A percentile compares a stretch with the other conserved stretches of the same genome.
These are phyloP conservation scores for Rehmannia glutinosa DNA, from an alignment of 257 asterid species.

Conservation along the genomic window DNA sequence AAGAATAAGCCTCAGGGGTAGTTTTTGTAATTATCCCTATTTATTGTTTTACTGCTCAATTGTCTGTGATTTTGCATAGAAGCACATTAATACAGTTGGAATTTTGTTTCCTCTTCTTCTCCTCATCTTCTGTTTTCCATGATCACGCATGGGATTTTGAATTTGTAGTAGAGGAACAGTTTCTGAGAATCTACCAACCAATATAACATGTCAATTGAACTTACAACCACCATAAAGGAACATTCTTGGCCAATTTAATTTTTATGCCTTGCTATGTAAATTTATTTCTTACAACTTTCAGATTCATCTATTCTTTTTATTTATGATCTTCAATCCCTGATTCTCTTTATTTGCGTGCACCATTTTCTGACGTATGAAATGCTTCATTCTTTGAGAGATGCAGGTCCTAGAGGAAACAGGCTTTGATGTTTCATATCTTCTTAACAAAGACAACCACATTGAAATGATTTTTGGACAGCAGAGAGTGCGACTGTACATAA, in stretches of 20 bases:
- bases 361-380: neutral
- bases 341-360: neutral
- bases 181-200: neutral
- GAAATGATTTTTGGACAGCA: conserved; percentile 84
- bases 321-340: neutral
- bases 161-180: neutral
- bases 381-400: conserved; percentile 16
- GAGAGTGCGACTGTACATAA: conserved; percentile 78
- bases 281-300: neutral
- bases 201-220: neutral
- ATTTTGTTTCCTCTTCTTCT: neutral
- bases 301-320: neutral
- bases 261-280: too few relatives aligned
- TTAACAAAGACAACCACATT: conserved; percentile 58
- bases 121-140: neutral
- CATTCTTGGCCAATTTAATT: neutral
- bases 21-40: too few relatives aligned
- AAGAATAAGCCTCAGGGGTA: too few relatives aligned
- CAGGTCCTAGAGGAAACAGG: conserved; percentile 91
- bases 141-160: neutral
- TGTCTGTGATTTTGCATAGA: neutral
- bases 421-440: conserved; percentile 70
- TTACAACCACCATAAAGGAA: neutral
- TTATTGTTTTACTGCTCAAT: neutral
- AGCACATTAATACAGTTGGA: neutral